Percentiles rank a stretch among this genome's conserved stretches.
These are phyloP conservation scores for Massarina eburnea DNA, from an alignment of 2,329 filamentous ascomycete species.

Conservation along the genomic window DNA sequence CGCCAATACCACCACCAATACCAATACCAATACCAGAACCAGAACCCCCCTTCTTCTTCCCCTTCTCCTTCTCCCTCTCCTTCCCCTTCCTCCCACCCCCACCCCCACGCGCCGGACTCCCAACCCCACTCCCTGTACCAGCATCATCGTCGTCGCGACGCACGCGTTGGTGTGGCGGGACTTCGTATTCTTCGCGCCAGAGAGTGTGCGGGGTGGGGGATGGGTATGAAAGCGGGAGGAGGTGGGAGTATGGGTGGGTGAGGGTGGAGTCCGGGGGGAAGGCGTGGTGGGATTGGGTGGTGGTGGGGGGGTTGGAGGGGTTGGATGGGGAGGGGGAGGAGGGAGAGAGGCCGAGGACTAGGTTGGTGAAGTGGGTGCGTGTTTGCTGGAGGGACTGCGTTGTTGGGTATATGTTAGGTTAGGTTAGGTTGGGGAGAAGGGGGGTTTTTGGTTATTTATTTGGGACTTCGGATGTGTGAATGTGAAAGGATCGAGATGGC, in stretches of 20 bases:
- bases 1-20: too few species aligned
- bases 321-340: neutral
- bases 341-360: slow-evolving; percentile 28
- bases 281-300: neutral
- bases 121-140: neutral
- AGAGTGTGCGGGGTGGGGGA: neutral
- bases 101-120: slow-evolving; percentile 3
- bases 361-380: slow-evolving; percentile 31
- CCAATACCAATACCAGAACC: neutral
- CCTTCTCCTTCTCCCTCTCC: neutral
- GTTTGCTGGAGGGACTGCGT: slow-evolving; percentile 31
- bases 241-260: neutral
- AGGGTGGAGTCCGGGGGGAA: neutral
- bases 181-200: slow-evolving; percentile 14
- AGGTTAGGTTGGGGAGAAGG: too few species aligned
- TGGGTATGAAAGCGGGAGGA: neutral
- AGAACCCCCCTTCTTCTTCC: neutral
- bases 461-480: too few species aligned
- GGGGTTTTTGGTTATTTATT: too few species aligned
- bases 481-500: too few species aligned
- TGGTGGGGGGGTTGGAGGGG: neutral
- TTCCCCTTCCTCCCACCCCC: slow-evolving; percentile 1
- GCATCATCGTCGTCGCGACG: neutral
- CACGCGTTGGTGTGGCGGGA: slow-evolving; percentile 9
- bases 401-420: too few species aligned